These are phyloP conservation scores for Gossypium longicalyx DNA, from an alignment of 345 rosid species.

Conservation along the genomic window DNA sequence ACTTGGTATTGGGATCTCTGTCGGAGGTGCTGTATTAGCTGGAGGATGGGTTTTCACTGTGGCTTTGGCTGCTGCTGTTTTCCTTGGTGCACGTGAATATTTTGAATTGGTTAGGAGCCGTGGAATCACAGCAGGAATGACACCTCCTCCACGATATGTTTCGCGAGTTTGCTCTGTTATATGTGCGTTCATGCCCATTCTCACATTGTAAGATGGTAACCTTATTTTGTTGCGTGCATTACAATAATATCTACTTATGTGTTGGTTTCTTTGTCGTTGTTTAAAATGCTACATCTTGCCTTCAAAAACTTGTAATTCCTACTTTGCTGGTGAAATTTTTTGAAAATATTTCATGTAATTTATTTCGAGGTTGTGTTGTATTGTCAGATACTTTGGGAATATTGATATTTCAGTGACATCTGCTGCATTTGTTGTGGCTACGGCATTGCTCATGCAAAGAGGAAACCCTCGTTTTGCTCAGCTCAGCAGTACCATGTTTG, in stretches of 20 bases:
- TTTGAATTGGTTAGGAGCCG: slow-evolving; percentile 80
- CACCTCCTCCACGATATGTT: slow-evolving; percentile 91
- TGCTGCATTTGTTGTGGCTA: slow-evolving; percentile 80
- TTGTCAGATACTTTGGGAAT: slow-evolving; percentile 73
- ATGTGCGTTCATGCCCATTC: slow-evolving; percentile 74
- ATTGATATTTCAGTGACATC: slow-evolving; percentile 74
- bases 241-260: not conserved
- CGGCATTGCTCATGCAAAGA: slow-evolving; percentile 76
- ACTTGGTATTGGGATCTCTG: slow-evolving; percentile 68
- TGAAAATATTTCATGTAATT: not conserved
- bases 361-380: slow-evolving; percentile 11
- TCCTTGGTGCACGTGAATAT: slow-evolving; percentile 73
- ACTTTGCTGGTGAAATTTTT: not conserved
- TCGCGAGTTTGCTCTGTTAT: slow-evolving; percentile 82
- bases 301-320: not conserved
- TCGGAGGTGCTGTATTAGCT: slow-evolving; percentile 71
- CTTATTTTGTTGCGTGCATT: not conserved
- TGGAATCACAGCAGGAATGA: slow-evolving; percentile 87
- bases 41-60: slow-evolving; percentile 84
- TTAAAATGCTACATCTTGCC: not conserved
- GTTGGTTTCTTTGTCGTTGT: not conserved
- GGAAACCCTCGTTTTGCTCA: slow-evolving; percentile 80
- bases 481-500: slow-evolving; percentile 40
- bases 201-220: slow-evolving; percentile 63
- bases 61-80: slow-evolving; percentile 61